Percentiles rank a stretch among this genome's conserved stretches.
phyloP scores from a whole-genome alignment of 208 protist genomes.

The Leishmania tarentolae region DNA sequence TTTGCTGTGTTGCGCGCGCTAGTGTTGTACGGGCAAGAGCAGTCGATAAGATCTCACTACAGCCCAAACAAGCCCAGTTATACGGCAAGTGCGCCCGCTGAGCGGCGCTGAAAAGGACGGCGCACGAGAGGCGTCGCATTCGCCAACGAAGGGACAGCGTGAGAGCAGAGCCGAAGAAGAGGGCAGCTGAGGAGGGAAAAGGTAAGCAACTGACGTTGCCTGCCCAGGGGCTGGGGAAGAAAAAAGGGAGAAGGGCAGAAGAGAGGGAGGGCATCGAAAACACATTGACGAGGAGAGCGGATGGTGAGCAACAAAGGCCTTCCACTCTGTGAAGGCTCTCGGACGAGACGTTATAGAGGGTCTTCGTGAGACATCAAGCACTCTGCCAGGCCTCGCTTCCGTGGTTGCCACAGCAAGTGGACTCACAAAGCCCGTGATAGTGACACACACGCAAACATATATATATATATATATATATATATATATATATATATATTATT shows the following conservation, averaged over 20 bases:
- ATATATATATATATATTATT: background rate
- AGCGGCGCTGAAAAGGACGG: background rate
- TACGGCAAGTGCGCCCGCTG: background rate
- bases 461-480: background rate
- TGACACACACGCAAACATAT: too few species aligned
- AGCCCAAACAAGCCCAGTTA: background rate
- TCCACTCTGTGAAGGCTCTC: background rate
- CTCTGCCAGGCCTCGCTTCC: background rate
- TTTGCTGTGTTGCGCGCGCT: background rate
- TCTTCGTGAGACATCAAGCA: too few species aligned
- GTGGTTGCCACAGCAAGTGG: background rate
- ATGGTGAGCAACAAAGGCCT: background rate
- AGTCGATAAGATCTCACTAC: background rate
- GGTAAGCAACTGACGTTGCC: background rate
- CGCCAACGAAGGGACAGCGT: background rate
- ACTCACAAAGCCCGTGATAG: background rate
- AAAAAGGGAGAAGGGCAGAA: constrained; percentile 8
- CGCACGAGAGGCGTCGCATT: background rate
- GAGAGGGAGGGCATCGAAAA: background rate
- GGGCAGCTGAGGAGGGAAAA: background rate
- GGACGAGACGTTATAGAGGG: background rate
- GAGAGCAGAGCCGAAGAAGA: background rate
- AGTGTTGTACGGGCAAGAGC: background rate
- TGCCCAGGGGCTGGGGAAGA: background rate
- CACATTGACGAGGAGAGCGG: background rate